A percentile compares a stretch with the other conserved stretches of the same genome.
These are phyloP conservation scores for Apiotrichum brassicae DNA, from an alignment of 1,284 basidiomycete species.

Conservation along the genomic window DNA sequence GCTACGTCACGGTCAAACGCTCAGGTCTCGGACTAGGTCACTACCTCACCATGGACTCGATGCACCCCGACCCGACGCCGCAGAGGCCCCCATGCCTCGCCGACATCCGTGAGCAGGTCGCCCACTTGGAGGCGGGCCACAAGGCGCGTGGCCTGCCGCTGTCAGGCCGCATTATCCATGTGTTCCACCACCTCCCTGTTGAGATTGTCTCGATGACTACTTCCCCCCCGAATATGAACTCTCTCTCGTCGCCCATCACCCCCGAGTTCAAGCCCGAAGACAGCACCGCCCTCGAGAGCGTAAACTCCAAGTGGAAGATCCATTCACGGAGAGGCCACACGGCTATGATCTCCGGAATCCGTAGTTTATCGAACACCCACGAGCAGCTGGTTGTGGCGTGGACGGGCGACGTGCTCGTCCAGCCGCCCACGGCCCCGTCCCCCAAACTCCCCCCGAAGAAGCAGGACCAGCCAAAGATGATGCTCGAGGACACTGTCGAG, in stretches of 20 bases:
- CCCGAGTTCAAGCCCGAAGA: slow-evolving; percentile 46
- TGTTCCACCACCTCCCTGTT: slow-evolving; percentile 53
- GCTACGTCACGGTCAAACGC: neutral
- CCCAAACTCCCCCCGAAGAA: neutral
- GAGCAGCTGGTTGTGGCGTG: slow-evolving; percentile 89
- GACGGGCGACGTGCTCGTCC: slow-evolving; percentile 71
- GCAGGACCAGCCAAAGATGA: slow-evolving; percentile 8
- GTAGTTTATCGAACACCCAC: slow-evolving; percentile 71
- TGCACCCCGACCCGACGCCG: slow-evolving; percentile 43
- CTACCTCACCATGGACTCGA: slow-evolving; percentile 12
- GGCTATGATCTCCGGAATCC: slow-evolving; percentile 91
- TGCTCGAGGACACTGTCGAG: slow-evolving; percentile 16
- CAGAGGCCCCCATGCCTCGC: slow-evolving; percentile 35
- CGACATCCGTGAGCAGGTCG: slow-evolving; percentile 48
- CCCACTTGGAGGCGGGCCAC: slow-evolving; percentile 62
- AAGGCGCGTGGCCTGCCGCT: slow-evolving; percentile 61
- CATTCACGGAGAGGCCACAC: slow-evolving; percentile 80
- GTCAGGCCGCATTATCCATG: slow-evolving; percentile 77
- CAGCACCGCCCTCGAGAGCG: slow-evolving; percentile 28
- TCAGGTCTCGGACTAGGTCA: neutral
- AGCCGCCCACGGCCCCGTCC: slow-evolving; percentile 17
- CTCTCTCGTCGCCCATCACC: slow-evolving; percentile 39
- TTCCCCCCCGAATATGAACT: slow-evolving; percentile 10
- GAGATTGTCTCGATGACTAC: slow-evolving; percentile 37
- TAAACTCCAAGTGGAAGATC: slow-evolving; percentile 62